Conservation (phyloP, 2,329 filamentous ascomycete genomes). For the Ascochyta fabae region DNA sequence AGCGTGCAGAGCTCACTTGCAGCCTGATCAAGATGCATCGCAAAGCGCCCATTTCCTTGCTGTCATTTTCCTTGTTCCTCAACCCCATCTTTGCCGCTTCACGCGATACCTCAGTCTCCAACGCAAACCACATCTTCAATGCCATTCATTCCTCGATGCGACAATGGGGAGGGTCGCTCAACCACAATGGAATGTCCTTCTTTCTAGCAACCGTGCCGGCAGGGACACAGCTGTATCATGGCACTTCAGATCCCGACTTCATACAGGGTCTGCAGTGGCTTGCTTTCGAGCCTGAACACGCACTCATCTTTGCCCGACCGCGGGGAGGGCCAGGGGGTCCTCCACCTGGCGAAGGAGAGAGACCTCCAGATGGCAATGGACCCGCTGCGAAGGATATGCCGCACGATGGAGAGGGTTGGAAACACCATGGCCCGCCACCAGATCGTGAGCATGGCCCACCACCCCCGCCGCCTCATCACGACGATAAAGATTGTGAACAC, state of each 20-base stretch:
- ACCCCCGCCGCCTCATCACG: neutral
- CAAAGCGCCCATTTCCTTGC: conserved; percentile 3
- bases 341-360: conserved; percentile 9
- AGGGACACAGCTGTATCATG: conserved; percentile 73
- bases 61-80: conserved; percentile 5
- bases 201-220: conserved; percentile 70
- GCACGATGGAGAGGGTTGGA: neutral
- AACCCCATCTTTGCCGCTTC: neutral
- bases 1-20: conserved; percentile 4
- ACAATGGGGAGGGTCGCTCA: conserved; percentile 74
- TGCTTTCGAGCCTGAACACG: conserved; percentile 79
- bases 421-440: neutral
- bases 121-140: conserved; percentile 74
- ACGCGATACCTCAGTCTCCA: conserved; percentile 33
- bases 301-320: conserved; percentile 65
- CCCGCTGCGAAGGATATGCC: neutral
- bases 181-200: conserved; percentile 78
- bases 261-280: conserved; percentile 70
- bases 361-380: neutral
- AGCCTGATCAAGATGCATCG: conserved; percentile 21
- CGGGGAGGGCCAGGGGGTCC: conserved; percentile 7
- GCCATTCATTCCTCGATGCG: conserved; percentile 73
- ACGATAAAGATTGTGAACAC: neutral
- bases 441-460: neutral
- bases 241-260: conserved; percentile 54